A percentile compares a stretch with the other conserved stretches of the same genome.
phyloP scores from a whole-genome alignment of 1,139 yeast genomes.

The Yamadazyma blattariae region DNA sequence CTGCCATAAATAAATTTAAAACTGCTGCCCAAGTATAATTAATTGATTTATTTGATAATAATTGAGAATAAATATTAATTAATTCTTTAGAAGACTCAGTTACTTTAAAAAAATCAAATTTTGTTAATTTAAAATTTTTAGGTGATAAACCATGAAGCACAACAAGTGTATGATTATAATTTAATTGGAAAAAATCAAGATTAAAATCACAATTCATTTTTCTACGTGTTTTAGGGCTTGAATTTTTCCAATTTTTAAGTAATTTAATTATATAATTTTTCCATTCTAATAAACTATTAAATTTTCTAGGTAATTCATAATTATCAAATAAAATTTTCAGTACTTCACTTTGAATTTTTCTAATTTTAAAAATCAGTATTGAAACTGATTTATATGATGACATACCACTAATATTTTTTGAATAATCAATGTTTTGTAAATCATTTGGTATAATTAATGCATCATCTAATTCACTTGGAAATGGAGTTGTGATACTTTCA shows the following conservation, averaged over 20 bases:
- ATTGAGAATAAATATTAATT: slow-evolving; percentile 57
- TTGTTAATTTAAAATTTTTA: slow-evolving; percentile 52
- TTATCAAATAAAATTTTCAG: slow-evolving; percentile 70
- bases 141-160: slow-evolving; percentile 79
- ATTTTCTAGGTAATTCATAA: slow-evolving; percentile 67
- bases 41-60: slow-evolving; percentile 54
- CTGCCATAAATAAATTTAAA: slow-evolving; percentile 85
- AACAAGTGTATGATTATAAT: slow-evolving; percentile 73
- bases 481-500: slow-evolving; percentile 59
- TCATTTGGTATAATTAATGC: slow-evolving; percentile 45
- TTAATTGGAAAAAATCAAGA: slow-evolving; percentile 63
- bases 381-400: slow-evolving; percentile 70
- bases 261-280: slow-evolving; percentile 46
- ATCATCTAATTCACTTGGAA: slow-evolving; percentile 77
- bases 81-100: slow-evolving; percentile 65
- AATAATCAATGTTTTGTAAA: slow-evolving; percentile 20
- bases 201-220: slow-evolving; percentile 77
- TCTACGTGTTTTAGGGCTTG: slow-evolving; percentile 53
- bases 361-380: slow-evolving; percentile 59
- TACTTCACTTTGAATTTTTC: slow-evolving; percentile 76
- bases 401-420: slow-evolving; percentile 25
- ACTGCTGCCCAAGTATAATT: slow-evolving; percentile 95
- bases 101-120: slow-evolving; percentile 55
- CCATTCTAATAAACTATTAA: slow-evolving; percentile 57
- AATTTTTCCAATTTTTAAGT: slow-evolving; percentile 59